Conservation (phyloP, 192 early-diverging fungal species). For the Umbelopsis sp. region DNA sequence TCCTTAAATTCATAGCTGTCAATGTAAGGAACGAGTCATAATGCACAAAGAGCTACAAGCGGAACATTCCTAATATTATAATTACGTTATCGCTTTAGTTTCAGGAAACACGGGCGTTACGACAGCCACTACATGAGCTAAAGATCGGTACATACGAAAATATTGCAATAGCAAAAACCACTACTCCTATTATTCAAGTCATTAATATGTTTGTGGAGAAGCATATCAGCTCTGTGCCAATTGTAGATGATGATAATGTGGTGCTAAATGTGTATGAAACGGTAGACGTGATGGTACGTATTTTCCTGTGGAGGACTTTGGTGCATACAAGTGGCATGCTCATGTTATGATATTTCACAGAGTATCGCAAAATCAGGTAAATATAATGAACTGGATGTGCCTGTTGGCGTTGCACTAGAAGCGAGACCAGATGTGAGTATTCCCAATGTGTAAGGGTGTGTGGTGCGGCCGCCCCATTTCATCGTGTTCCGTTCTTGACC, state of each 20-base stretch:
- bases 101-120: constrained; percentile 28
- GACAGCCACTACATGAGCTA: constrained; percentile 26
- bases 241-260: constrained; percentile 80
- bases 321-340: background rate
- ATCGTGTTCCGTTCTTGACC: too few relatives aligned
- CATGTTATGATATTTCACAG: constrained; percentile 35
- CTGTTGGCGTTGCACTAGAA: constrained; percentile 83
- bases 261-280: constrained; percentile 97
- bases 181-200: constrained; percentile 84
- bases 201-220: constrained; percentile 91
- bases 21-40: constrained; percentile 23
- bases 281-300: constrained; percentile 88
- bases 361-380: constrained; percentile 66
- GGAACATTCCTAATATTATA: background rate
- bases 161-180: constrained; percentile 76
- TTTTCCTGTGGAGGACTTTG: background rate
- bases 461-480: background rate
- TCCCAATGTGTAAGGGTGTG: too few relatives aligned
- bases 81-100: constrained; percentile 2
- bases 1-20: constrained; percentile 36
- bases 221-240: constrained; percentile 91
- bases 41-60: background rate
- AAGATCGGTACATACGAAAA: constrained; percentile 88
- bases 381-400: constrained; percentile 80
- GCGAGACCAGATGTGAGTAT: constrained; percentile 72